Evolutionary conservation across 78 protist species (phyloP).

Genomic region (Planoprotostelium fungivorum): DNA sequence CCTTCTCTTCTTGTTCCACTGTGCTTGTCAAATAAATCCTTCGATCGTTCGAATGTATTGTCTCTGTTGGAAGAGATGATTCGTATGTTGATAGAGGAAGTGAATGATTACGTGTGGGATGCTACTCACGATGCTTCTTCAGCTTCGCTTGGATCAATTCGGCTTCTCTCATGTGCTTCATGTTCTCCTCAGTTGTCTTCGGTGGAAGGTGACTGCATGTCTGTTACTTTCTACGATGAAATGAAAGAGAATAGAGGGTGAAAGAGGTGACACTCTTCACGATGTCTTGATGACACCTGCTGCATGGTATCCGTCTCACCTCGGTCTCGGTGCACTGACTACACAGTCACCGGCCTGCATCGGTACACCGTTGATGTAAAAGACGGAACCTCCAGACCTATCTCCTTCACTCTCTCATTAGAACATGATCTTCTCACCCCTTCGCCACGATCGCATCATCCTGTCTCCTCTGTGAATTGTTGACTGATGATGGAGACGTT

Average conservation of each 20-base stretch:
- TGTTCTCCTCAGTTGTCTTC: slow-evolving; percentile 44
- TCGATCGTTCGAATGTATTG: too few relatives aligned
- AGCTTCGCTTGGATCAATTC: slow-evolving; percentile 49
- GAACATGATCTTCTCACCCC: too few relatives aligned
- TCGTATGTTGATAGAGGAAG: not conserved
- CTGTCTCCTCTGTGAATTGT: too few relatives aligned
- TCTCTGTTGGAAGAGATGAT: too few relatives aligned
- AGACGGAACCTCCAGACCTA: not conserved
- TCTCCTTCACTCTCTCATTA: not conserved
- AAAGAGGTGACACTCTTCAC: too few relatives aligned
- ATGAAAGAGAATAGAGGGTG: too few relatives aligned
- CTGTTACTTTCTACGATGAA: too few relatives aligned
- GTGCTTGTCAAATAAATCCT: not conserved
- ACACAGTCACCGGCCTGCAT: not conserved
- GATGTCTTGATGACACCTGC: too few relatives aligned
- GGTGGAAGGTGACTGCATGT: slow-evolving; percentile 32
- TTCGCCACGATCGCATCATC: too few relatives aligned
- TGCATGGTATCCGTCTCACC: not conserved
- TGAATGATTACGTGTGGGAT: not conserved
- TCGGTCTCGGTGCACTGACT: not conserved
- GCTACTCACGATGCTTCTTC: slow-evolving; percentile 22
- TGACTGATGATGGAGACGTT: too few relatives aligned
- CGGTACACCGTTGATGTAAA: not conserved
- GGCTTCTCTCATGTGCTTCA: slow-evolving; percentile 55
- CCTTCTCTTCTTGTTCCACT: slow-evolving; percentile 54